Evolutionary conservation across 805 yeast species (phyloP).

Genomic region (Starmerella apicola): DNA sequence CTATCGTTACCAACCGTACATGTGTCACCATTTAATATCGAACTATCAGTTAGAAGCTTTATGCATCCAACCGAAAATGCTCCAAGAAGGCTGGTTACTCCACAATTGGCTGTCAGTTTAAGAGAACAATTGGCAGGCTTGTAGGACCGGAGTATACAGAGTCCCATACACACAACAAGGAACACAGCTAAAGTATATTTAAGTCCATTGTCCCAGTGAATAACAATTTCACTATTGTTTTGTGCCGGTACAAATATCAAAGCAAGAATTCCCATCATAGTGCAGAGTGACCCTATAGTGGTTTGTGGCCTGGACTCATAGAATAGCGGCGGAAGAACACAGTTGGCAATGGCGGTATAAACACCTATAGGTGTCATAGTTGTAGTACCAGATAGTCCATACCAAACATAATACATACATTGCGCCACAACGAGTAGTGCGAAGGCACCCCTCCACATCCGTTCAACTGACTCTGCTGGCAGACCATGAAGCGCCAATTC

Average conservation of each 20-base stretch:
- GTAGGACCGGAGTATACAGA: not conserved
- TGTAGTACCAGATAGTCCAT: constrained; percentile 38
- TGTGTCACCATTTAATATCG: constrained; percentile 15
- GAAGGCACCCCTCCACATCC: constrained; percentile 34
- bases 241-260: constrained; percentile 19
- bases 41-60: constrained; percentile 29
- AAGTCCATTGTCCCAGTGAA: not conserved
- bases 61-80: constrained; percentile 38
- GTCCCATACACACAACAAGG: constrained; percentile 1
- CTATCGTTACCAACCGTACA: not conserved
- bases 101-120: constrained; percentile 8
- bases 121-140: constrained; percentile 8
- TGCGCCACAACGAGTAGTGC: constrained; percentile 36
- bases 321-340: constrained; percentile 37
- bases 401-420: constrained; percentile 36
- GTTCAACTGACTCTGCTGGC: constrained; percentile 15
- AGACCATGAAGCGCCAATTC: constrained; percentile 18
- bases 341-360: constrained; percentile 36
- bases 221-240: constrained; percentile 23
- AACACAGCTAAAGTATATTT: not conserved
- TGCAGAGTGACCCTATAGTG: constrained; percentile 31
- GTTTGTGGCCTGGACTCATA: constrained; percentile 32
- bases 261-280: constrained; percentile 34
- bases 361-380: constrained; percentile 41
- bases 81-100: constrained; percentile 32